A percentile compares a stretch with the other conserved stretches of the same genome.
These are phyloP conservation scores for Populus hybrid DNA, from an alignment of 441 rosid species.

Conservation along the genomic window DNA sequence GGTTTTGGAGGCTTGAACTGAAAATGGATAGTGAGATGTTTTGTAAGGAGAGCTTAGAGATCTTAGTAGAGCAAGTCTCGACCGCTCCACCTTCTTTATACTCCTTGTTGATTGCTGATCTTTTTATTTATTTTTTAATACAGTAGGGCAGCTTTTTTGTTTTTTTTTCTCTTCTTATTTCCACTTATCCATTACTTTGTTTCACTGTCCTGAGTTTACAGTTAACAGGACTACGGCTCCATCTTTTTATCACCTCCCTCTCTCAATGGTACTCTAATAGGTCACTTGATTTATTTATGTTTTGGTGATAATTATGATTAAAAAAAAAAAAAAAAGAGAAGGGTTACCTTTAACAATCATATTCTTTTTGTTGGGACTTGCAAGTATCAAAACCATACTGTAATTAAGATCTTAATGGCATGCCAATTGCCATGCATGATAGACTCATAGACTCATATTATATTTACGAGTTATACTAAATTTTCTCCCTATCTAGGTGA, in stretches of 20 bases:
- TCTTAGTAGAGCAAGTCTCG: conserved; percentile 34
- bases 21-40: conserved; percentile 10
- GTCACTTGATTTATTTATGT: conserved; percentile 24
- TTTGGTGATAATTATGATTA: conserved; percentile 20
- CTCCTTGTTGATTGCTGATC: conserved; percentile 25
- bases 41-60: conserved; percentile 22
- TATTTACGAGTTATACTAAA: background rate
- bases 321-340: conserved; percentile 9
- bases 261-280: conserved; percentile 21
- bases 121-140: conserved; percentile 22
- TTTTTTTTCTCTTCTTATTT: conserved; percentile 22
- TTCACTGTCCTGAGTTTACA: conserved; percentile 17
- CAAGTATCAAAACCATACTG: conserved; percentile 20
- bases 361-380: conserved; percentile 32
- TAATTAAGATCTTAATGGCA: conserved; percentile 16
- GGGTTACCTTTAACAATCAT: conserved; percentile 23
- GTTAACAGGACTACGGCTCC: conserved; percentile 39
- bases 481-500: conserved; percentile 22
- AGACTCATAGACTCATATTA: background rate
- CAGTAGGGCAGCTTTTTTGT: conserved; percentile 10
- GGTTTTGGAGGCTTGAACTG: conserved; percentile 5
- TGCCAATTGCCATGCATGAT: conserved; percentile 19
- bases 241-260: conserved; percentile 39
- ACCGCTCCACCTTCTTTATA: conserved; percentile 63
- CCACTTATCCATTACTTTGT: conserved; percentile 24